These are phyloP conservation scores for Penicillium goetzii DNA, from an alignment of 495 filamentous ascomycete genomes.

Conservation along the genomic window DNA sequence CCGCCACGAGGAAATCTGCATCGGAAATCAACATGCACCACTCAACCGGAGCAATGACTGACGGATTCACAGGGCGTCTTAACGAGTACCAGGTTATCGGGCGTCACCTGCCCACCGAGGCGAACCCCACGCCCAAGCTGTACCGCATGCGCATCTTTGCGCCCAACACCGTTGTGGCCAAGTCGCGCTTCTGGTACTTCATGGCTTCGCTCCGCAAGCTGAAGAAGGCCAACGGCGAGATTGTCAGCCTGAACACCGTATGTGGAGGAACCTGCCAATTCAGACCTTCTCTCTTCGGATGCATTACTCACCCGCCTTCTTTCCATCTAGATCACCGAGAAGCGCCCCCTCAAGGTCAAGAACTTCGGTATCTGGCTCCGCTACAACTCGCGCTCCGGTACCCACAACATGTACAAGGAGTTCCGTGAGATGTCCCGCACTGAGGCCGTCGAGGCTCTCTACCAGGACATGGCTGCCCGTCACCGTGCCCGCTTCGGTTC, in stretches of 20 bases:
- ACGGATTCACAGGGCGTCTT: constrained; percentile 79
- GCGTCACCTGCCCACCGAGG: constrained; percentile 95
- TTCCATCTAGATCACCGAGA: constrained; percentile 82
- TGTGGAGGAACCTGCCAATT: constrained; percentile 35
- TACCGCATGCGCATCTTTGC: constrained; percentile 99
- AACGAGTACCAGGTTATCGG: constrained; percentile 99
- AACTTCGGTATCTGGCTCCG: constrained; percentile 99
- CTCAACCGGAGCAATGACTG: constrained; percentile 33
- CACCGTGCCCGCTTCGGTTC: constrained; percentile 97
- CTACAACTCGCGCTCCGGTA: constrained; percentile 99
- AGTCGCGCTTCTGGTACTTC: constrained; percentile 99
- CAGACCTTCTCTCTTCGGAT: not conserved
- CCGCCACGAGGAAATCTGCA: constrained; percentile 18
- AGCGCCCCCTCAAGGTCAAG: constrained; percentile 98
- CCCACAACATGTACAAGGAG: constrained; percentile 99
- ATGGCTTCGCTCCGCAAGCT: constrained; percentile 97
- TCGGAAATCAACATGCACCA: constrained; percentile 7
- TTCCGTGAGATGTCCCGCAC: constrained; percentile 97
- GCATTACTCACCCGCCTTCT: constrained; percentile 24
- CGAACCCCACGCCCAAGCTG: constrained; percentile 92
- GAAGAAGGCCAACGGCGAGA: constrained; percentile 99
- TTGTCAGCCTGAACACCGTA: constrained; percentile 95
- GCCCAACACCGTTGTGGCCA: constrained; percentile 94
- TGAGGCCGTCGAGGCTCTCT: constrained; percentile 93
- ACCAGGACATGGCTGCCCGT: constrained; percentile 99